phyloP scores from a whole-genome alignment of 768 basidiomycete species.

The Suillus subalutaceus region DNA sequence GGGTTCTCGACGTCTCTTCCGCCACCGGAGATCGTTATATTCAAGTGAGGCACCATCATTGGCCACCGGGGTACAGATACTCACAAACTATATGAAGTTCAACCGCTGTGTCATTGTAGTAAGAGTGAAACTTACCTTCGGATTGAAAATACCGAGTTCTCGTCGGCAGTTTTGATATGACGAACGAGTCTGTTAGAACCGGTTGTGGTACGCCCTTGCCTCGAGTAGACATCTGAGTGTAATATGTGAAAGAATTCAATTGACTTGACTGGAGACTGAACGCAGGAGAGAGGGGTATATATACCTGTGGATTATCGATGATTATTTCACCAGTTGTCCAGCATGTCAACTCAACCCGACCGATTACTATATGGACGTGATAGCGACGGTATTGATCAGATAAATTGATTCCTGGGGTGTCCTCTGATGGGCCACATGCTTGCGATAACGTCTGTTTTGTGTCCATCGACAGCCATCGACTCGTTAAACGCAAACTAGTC shows the following conservation, averaged over 20 bases:
- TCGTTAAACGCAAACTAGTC: too few relatives aligned
- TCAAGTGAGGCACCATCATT: slow-evolving; percentile 6
- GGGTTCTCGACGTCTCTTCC: neutral
- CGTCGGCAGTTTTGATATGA: slow-evolving; percentile 29
- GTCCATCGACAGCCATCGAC: too few relatives aligned
- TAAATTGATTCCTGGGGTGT: neutral
- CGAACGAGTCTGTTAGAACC: slow-evolving; percentile 38
- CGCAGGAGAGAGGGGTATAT: neutral
- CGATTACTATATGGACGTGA: slow-evolving; percentile 3
- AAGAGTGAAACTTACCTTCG: slow-evolving; percentile 27
- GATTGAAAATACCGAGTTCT: slow-evolving; percentile 33
- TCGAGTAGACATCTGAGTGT: neutral
- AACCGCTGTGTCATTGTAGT: slow-evolving; percentile 13
- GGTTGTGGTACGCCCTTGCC: slow-evolving; percentile 12
- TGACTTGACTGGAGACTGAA: neutral
- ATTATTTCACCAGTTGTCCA: too few relatives aligned
- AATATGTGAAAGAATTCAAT: neutral
- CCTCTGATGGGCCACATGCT: neutral
- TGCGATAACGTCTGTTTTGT: neutral
- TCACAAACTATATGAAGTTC: slow-evolving; percentile 28
- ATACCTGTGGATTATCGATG: neutral
- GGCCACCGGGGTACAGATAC: slow-evolving; percentile 12
- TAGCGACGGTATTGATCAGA: neutral
- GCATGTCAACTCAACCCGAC: neutral
- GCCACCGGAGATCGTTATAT: slow-evolving; percentile 22